Evolutionary conservation across 129 eudicot genomes (phyloP).

Genomic region (Pittosporum tobira): DNA sequence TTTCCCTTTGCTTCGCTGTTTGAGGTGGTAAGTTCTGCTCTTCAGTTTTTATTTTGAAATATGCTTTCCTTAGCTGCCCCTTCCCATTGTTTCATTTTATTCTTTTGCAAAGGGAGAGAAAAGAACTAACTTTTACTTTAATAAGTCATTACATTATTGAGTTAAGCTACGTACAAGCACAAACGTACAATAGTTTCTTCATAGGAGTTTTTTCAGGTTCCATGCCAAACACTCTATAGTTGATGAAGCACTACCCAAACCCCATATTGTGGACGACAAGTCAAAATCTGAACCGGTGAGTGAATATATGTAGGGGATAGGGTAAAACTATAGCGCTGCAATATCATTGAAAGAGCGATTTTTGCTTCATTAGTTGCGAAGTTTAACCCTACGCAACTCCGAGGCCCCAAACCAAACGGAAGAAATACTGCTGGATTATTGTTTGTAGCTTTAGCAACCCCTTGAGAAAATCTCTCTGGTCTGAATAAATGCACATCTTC

Average conservation of each 20-base stretch:
- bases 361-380: slow-evolving; percentile 36
- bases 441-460: slow-evolving; percentile 22
- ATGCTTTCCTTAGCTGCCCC: too few species aligned
- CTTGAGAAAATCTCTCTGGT: slow-evolving; percentile 40
- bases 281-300: slow-evolving; percentile 29
- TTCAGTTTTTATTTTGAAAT: too few species aligned
- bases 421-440: slow-evolving; percentile 30
- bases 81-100: too few species aligned
- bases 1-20: not conserved
- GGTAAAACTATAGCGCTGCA: slow-evolving; percentile 24
- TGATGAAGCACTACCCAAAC: slow-evolving; percentile 25
- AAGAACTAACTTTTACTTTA: too few species aligned
- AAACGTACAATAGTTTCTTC: too few species aligned
- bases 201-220: too few species aligned
- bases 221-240: not conserved
- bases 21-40: too few species aligned
- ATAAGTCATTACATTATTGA: too few species aligned
- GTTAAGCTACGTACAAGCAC: too few species aligned
- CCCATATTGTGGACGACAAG: slow-evolving; percentile 34
- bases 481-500: slow-evolving; percentile 33
- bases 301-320: slow-evolving; percentile 35
- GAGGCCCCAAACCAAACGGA: slow-evolving; percentile 45
- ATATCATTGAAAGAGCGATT: slow-evolving; percentile 29
- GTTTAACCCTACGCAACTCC: slow-evolving; percentile 38
- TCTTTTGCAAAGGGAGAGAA: too few species aligned